Evolutionary conservation across 768 basidiomycete species (phyloP).

Genomic region (Boletus patriciae): DNA sequence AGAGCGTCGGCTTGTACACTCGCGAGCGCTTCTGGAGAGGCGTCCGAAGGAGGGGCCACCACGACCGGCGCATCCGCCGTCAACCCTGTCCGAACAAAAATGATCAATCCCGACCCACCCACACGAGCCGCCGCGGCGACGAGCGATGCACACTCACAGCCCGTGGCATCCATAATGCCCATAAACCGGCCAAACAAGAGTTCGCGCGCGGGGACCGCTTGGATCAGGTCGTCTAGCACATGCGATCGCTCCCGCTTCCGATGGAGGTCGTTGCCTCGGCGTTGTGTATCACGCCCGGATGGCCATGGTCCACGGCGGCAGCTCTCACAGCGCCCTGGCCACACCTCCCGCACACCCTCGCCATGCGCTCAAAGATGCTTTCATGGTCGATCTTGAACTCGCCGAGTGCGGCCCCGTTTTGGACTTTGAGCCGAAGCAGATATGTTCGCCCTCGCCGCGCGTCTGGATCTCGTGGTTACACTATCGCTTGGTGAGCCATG

Average conservation of each 20-base stretch:
- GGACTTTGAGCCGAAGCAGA: conserved; percentile 75
- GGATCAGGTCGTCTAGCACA: conserved; percentile 70
- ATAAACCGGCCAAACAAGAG: conserved; percentile 86
- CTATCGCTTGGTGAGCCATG: too few species aligned
- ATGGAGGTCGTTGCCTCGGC: conserved; percentile 76
- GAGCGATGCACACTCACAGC: conserved; percentile 56
- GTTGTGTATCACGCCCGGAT: conserved; percentile 81
- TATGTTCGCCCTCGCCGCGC: conserved; percentile 83
- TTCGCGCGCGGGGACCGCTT: conserved; percentile 62
- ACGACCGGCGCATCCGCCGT: conserved; percentile 34
- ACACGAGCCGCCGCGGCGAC: too few species aligned
- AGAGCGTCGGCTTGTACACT: conserved; percentile 36
- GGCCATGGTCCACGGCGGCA: conserved; percentile 85
- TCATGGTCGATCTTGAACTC: conserved; percentile 85
- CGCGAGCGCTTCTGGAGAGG: conserved; percentile 24
- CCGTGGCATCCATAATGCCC: conserved; percentile 72
- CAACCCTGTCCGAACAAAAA: conserved; percentile 55
- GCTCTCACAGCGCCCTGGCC: conserved; percentile 47
- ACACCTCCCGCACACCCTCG: conserved; percentile 44
- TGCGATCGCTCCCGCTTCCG: conserved; percentile 71
- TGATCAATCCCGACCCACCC: background rate
- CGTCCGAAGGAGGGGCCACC: conserved; percentile 26
- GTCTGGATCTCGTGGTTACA: conserved; percentile 75
- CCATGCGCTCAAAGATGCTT: conserved; percentile 85
- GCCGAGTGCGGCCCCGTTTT: conserved; percentile 76